Evolutionary conservation across 805 yeast species (phyloP).

Genomic region (Saturnispora hagleri): DNA sequence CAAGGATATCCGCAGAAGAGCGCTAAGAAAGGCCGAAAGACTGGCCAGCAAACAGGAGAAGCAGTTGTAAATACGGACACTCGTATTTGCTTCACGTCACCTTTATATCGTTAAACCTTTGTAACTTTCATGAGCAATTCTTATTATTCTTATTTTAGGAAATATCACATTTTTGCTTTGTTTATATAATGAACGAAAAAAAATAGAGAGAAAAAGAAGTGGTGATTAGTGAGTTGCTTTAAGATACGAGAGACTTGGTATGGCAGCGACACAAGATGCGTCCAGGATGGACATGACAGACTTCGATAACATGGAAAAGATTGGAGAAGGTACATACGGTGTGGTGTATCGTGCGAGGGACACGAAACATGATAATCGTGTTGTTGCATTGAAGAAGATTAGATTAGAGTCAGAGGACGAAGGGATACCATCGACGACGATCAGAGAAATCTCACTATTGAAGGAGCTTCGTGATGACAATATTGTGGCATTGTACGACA

Average conservation of each 20-base stretch:
- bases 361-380: slow-evolving; percentile 78
- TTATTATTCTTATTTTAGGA: background rate
- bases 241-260: background rate
- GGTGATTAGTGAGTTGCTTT: background rate
- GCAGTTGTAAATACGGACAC: background rate
- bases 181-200: background rate
- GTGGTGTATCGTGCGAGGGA: slow-evolving; percentile 96
- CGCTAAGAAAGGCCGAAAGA: slow-evolving; percentile 63
- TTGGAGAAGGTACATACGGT: slow-evolving; percentile 98
- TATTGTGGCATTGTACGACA: slow-evolving; percentile 84
- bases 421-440: slow-evolving; percentile 98
- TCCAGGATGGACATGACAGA: slow-evolving; percentile 73
- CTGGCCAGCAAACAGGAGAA: slow-evolving; percentile 19
- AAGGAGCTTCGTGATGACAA: slow-evolving; percentile 92
- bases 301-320: slow-evolving; percentile 88
- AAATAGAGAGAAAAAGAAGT: background rate
- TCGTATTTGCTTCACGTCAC: too few relatives aligned
- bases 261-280: slow-evolving; percentile 6
- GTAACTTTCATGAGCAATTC: background rate
- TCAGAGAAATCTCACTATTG: slow-evolving; percentile 87
- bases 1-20: slow-evolving; percentile 68
- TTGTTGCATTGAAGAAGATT: slow-evolving; percentile 92
- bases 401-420: slow-evolving; percentile 94
- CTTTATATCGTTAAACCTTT: background rate
- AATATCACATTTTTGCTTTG: background rate